Evolutionary conservation across 2,329 filamentous ascomycete species (phyloP).

Genomic region (Acarospora socialis): DNA sequence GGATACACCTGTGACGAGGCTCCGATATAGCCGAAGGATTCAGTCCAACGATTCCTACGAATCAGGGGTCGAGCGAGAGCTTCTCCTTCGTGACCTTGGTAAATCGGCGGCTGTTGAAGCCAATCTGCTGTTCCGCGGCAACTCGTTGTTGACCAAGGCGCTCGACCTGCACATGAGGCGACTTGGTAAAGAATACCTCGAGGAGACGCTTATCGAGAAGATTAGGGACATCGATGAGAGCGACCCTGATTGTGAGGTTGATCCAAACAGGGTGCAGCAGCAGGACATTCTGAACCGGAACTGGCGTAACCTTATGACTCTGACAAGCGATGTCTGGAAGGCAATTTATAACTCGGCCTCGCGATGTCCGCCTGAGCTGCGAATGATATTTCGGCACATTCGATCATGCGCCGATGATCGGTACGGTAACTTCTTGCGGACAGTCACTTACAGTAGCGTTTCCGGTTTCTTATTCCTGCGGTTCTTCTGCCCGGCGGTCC

Average conservation of each 20-base stretch:
- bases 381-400: slow-evolving; percentile 79
- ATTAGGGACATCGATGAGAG: slow-evolving; percentile 78
- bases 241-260: slow-evolving; percentile 88
- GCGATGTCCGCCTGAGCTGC: slow-evolving; percentile 65
- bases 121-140: slow-evolving; percentile 88
- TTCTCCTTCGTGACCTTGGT: slow-evolving; percentile 48
- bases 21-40: slow-evolving; percentile 49
- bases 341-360: slow-evolving; percentile 62
- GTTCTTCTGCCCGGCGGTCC: slow-evolving; percentile 90
- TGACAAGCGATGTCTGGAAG: slow-evolving; percentile 76
- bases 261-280: slow-evolving; percentile 60
- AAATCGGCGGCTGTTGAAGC: slow-evolving; percentile 61
- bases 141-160: slow-evolving; percentile 83
- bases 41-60: slow-evolving; percentile 47
- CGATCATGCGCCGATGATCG: slow-evolving; percentile 85
- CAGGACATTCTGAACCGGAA: slow-evolving; percentile 65
- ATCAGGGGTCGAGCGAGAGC: slow-evolving; percentile 40
- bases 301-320: slow-evolving; percentile 60
- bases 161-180: slow-evolving; percentile 93
- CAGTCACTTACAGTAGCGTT: slow-evolving; percentile 83
- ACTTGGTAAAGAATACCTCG: slow-evolving; percentile 81
- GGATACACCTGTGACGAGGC: slow-evolving; percentile 53
- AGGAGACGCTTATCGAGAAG: slow-evolving; percentile 73
- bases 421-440: slow-evolving; percentile 82
- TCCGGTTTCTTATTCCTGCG: slow-evolving; percentile 88